Evolutionary conservation across 2,329 filamentous ascomycete genomes (phyloP).

Genomic region (Whalleya microplaca): DNA sequence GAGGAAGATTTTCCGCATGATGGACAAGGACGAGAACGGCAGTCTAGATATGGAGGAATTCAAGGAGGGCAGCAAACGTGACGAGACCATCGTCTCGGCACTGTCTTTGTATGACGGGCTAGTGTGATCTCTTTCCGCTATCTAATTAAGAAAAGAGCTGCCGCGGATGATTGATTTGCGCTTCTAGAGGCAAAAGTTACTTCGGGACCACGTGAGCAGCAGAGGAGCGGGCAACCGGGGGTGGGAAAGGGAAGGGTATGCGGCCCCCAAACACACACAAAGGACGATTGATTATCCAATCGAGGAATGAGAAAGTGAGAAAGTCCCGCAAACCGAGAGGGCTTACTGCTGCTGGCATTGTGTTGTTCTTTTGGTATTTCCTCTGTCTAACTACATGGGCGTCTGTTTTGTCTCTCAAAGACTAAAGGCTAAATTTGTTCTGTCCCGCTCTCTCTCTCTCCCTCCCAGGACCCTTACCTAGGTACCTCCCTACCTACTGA

Average conservation of each 20-base stretch:
- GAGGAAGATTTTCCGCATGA: constrained; percentile 98
- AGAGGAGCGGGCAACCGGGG: constrained; percentile 3
- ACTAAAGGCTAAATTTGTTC: constrained; percentile 16
- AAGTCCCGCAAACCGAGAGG: constrained; percentile 11
- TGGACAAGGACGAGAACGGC: constrained; percentile 99
- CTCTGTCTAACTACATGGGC: constrained; percentile 14
- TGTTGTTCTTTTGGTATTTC: constrained; percentile 17
- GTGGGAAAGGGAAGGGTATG: too few species aligned
- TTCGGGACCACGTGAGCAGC: constrained; percentile 5
- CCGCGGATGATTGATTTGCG: constrained; percentile 7
- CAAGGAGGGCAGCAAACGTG: constrained; percentile 98
- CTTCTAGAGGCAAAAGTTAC: constrained; percentile 11
- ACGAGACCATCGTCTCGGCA: constrained; percentile 98
- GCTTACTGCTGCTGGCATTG: constrained; percentile 14
- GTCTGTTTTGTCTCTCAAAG: constrained; percentile 9
- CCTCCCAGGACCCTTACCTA: too few species aligned
- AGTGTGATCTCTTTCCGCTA: constrained; percentile 62
- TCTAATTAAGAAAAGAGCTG: background rate
- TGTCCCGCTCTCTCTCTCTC: too few species aligned
- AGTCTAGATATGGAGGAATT: constrained; percentile 97
- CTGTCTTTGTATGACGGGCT: constrained; percentile 95
- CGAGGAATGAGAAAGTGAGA: constrained; percentile 11
- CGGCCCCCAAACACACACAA: too few species aligned
- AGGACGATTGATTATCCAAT: background rate
- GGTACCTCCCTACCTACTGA: too few species aligned